These are phyloP conservation scores for Penicillium herquei DNA, from an alignment of 495 filamentous ascomycete genomes.

Conservation along the genomic window DNA sequence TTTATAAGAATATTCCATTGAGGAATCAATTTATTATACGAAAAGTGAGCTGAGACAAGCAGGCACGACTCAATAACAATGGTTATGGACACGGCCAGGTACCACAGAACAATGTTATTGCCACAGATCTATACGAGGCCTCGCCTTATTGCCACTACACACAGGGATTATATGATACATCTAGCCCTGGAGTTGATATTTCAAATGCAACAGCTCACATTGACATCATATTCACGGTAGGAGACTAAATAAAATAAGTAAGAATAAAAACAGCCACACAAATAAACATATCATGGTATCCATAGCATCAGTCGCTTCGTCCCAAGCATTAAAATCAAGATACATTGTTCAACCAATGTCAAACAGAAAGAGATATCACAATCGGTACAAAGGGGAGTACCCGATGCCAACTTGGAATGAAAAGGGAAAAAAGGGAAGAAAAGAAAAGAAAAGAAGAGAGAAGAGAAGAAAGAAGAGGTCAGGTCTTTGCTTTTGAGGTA, in stretches of 20 bases:
- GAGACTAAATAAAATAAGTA: not conserved
- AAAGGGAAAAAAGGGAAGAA: conserved; percentile 1
- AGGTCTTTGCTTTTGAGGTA: conserved; percentile 11
- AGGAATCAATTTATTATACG: too few species aligned
- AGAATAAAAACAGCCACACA: not conserved
- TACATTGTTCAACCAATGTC: conserved; percentile 10
- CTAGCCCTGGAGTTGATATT: not conserved
- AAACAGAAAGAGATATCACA: conserved; percentile 9
- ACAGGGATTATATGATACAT: not conserved
- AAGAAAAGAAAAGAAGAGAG: conserved; percentile 3
- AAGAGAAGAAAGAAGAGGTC: conserved; percentile 9
- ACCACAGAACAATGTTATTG: too few species aligned
- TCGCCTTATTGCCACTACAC: not conserved
- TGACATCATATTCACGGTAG: not conserved
- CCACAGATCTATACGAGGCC: too few species aligned
- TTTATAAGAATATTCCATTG: too few species aligned
- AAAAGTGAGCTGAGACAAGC: not conserved
- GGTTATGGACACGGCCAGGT: not conserved
- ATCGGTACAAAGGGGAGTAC: not conserved
- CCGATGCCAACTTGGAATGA: too few species aligned
- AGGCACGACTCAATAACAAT: not conserved
- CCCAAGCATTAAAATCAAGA: conserved; percentile 22
- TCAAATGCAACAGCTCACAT: not conserved
- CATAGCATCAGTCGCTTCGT: conserved; percentile 28
- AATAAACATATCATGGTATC: conserved; percentile 26